Percentiles rank a stretch among this genome's conserved stretches.
phyloP scores from a whole-genome alignment of 2,329 filamentous ascomycete genomes.

The Alternaria solani region DNA sequence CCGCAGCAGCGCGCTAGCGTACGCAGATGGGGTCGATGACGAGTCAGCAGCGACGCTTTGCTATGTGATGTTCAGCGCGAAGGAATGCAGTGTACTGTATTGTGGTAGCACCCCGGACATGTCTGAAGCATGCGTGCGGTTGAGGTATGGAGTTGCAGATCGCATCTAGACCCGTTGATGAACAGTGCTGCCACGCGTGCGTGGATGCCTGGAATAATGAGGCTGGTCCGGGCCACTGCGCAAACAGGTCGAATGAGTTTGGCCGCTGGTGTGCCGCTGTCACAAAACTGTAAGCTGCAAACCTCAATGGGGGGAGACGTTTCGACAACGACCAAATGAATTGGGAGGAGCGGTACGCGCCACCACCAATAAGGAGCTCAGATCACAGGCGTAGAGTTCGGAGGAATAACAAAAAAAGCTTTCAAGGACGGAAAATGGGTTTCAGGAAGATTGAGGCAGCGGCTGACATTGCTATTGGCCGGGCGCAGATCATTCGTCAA shows the following conservation, averaged over 20 bases:
- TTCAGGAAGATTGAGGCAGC: conserved; percentile 31
- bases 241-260: conserved; percentile 23
- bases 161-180: neutral
- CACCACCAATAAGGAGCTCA: conserved; percentile 23
- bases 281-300: conserved; percentile 24
- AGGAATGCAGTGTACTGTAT: neutral
- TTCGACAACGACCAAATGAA: conserved; percentile 16
- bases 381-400: conserved; percentile 24
- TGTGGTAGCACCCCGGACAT: conserved; percentile 14
- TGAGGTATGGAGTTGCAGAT: conserved; percentile 4
- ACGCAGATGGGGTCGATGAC: conserved; percentile 20
- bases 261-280: conserved; percentile 40
- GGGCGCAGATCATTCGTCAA: conserved; percentile 45
- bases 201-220: conserved; percentile 12
- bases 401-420: conserved; percentile 25
- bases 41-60: conserved; percentile 22
- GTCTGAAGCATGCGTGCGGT: conserved; percentile 9
- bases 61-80: conserved; percentile 2
- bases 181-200: conserved; percentile 10
- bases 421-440: conserved; percentile 33
- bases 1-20: conserved; percentile 21
- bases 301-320: conserved; percentile 20
- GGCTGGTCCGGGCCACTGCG: conserved; percentile 27
- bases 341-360: conserved; percentile 20
- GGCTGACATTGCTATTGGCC: conserved; percentile 36